Evolutionary conservation across 2,329 filamentous ascomycete species (phyloP), one percentile per base, ranked within the genome.

Genomic region (Kalmusia sp.): DNA sequence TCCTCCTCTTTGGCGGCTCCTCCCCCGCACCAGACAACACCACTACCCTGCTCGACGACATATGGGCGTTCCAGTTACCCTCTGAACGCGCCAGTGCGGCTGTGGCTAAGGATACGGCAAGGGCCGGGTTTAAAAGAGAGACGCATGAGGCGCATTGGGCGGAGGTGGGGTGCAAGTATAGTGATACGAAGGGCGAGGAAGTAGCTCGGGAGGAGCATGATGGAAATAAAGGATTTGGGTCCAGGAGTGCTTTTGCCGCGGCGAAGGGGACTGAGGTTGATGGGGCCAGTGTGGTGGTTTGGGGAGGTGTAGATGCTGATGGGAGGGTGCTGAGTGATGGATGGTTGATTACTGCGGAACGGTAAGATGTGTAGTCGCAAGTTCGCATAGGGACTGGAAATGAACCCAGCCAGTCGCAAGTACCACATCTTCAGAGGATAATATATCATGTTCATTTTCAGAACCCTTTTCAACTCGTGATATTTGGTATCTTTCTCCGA

Each of bases 41-140:
- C 19, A 54, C 56, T n/a, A 64, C 59, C 7, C 65, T 62, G 21
- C 53, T 74, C 8, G 70, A 66, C 37, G 82, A 84, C 54, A 74
- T 84, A 3, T 84, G 81, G 81, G 75, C 80, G 1, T 75, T 84
- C 51, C 82, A 84, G 62, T 69, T 85, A 3, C 77, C 79, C 3
- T 73, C 81, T 0, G 76, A 79, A 25, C 72, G 72, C 2, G 71
- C 76, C 28, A 80, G 74, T 11, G 77, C 78, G 0, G 81, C 82
- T 6, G 75, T 75, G 11, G 69, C 78, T 24, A 84, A 84, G 64
- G 82, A 84, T 57, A 70, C 72, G 8, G 78, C 82, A 24, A 73
- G 80, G 3, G 65, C 75, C 14, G 74, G 71, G 45, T 59, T 84
- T 12, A 76, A 75, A 25, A 68, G 71, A 19, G 75, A 79, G 6